Percentiles rank a stretch among this genome's conserved stretches.
These are phyloP conservation scores for Penicillium coffeae DNA, from an alignment of 495 filamentous ascomycete genomes.

Conservation along the genomic window DNA sequence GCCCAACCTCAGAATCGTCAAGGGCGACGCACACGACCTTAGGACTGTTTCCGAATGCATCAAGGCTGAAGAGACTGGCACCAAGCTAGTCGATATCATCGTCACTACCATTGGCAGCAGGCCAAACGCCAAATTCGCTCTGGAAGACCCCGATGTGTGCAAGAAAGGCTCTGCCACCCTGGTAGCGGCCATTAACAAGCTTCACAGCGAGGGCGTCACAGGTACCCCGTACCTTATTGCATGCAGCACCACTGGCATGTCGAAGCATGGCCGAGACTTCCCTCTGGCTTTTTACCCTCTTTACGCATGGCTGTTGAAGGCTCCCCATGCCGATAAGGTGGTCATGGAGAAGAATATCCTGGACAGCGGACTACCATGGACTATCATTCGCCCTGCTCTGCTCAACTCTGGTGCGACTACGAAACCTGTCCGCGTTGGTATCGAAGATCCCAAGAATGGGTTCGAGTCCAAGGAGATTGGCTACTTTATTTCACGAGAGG, in stretches of 20 bases:
- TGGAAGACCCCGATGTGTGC: constrained; percentile 58
- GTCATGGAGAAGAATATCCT: constrained; percentile 51
- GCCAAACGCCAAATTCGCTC: constrained; percentile 12
- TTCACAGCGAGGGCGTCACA: constrained; percentile 8
- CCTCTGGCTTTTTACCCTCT: constrained; percentile 50
- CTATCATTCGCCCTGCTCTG: constrained; percentile 46
- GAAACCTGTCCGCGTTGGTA: constrained; percentile 33
- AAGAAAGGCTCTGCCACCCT: constrained; percentile 44
- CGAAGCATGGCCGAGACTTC: constrained; percentile 44
- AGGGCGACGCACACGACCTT: constrained; percentile 51
- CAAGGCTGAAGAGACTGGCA: constrained; percentile 16
- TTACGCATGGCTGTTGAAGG: constrained; percentile 31
- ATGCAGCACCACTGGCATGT: constrained; percentile 54
- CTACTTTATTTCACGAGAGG: constrained; percentile 34
- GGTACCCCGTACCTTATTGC: constrained; percentile 42
- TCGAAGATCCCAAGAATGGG: constrained; percentile 37
- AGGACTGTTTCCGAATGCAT: constrained; percentile 33
- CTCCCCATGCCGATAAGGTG: constrained; percentile 56
- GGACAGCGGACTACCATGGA: constrained; percentile 26
- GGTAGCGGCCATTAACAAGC: constrained; percentile 38
- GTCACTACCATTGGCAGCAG: constrained; percentile 33
- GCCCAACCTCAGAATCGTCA: constrained; percentile 43
- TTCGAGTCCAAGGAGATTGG: constrained; percentile 38
- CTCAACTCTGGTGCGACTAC: constrained; percentile 31
- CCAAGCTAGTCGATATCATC: constrained; percentile 24